phyloP scores from a whole-genome alignment of 441 rosid species.

The Metrosideros polymorpha region DNA sequence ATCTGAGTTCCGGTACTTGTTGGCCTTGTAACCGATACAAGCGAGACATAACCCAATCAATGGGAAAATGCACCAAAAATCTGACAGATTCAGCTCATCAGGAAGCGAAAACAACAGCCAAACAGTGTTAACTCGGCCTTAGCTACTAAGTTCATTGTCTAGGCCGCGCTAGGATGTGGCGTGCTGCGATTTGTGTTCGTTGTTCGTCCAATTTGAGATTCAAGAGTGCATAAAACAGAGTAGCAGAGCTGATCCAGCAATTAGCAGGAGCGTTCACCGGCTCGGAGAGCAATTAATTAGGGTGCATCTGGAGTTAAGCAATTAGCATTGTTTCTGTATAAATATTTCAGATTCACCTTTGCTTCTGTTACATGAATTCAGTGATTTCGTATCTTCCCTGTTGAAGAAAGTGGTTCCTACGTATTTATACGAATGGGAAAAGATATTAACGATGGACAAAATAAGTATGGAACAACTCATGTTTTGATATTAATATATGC shows the following conservation, averaged over 20 bases:
- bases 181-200: not conserved
- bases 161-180: not conserved
- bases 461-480: not conserved
- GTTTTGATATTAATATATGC: not conserved
- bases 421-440: not conserved
- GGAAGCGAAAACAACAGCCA: not conserved
- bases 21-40: slow-evolving; percentile 26
- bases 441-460: too few species aligned
- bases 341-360: not conserved
- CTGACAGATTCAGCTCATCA: not conserved
- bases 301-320: not conserved
- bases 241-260: not conserved
- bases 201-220: not conserved
- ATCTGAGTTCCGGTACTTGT: slow-evolving; percentile 66
- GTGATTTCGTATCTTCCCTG: not conserved
- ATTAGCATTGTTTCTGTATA: not conserved
- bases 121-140: not conserved
- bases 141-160: not conserved
- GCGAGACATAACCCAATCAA: not conserved
- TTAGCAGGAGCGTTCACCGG: not conserved
- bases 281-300: not conserved
- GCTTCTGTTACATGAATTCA: not conserved
- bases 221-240: not conserved
- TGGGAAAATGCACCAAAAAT: not conserved
- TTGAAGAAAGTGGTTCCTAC: not conserved